Base-by-base conservation (phyloP, 2,329 filamentous ascomycete genomes). In the Aspergillus amoenus region DNA sequence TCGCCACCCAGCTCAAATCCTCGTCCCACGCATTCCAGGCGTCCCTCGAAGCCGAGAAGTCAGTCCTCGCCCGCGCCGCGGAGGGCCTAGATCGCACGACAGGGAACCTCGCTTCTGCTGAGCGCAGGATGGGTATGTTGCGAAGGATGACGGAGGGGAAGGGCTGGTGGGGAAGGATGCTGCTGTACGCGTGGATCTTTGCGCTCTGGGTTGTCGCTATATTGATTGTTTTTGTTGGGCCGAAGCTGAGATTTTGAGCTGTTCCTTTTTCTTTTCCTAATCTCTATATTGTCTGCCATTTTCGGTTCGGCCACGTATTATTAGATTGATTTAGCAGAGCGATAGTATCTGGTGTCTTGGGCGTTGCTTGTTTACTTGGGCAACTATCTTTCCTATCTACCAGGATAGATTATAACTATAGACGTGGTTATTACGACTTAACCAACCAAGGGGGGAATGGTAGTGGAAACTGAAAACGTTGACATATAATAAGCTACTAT, bases 161-260 rank as follows among this genome's bases (percentile, higher is more conserved):
- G 70, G 92, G 92, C 0, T 95, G 89, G 89, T 91, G 84, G 85
- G 92, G 89, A 5, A 79, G 93, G 52, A 84, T 96, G 79, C 81
- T 93, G 76, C 79, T 97, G 59, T 96, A 94, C 78, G 88, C 81
- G 40, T 89, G 90, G 82, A 92, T 97, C 48, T 89, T 88, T 66
- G 91, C 85, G 30, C 73, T 97, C 61, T 93, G 91, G 87, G 66
- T 95, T n/a, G 76, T 85, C 24, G 83, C 91, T 17, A 78, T 96
- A 37, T 66, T 95, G 70, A 74, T 97, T 62, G 93, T 97, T 12
- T 93, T 93, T 78, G 82, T 93, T 50, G 78, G 91, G 70, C 93
- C 93, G 0, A 97, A 97, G 79, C 75, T 97, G 71, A 83, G 93
- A 68, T 94, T 96, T 69, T 96, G 46, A 54, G 17, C n/a, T 6